Conservation (phyloP, 352 stramenopile genomes). For the Pythium grandisporangium region DNA sequence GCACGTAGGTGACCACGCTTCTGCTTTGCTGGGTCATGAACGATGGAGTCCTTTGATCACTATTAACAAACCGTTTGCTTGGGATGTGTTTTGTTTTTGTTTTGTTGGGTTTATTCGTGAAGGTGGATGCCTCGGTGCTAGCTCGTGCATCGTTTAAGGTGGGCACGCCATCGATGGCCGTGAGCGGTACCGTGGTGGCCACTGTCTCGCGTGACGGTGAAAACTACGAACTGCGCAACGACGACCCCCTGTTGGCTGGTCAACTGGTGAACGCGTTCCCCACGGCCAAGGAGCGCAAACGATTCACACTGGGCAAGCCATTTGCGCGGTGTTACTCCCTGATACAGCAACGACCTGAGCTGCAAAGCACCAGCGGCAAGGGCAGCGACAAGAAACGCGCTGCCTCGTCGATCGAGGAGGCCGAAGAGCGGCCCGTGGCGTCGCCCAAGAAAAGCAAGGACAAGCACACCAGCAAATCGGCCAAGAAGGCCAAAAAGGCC, state of each 20-base stretch:
- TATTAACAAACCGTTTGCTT: not conserved
- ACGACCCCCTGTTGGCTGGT: constrained; percentile 53
- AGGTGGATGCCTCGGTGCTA: constrained; percentile 64
- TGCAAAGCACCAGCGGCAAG: too few relatives aligned
- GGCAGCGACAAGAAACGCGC: not conserved
- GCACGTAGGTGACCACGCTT: constrained; percentile 29
- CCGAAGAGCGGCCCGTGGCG: constrained; percentile 7
- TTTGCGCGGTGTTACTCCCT: constrained; percentile 71
- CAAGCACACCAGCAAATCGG: constrained; percentile 38
- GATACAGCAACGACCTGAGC: constrained; percentile 28
- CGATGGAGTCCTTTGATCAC: not conserved
- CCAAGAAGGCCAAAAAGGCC: constrained; percentile 17
- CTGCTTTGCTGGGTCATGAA: not conserved
- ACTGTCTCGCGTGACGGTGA: constrained; percentile 35
- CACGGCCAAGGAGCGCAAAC: constrained; percentile 35
- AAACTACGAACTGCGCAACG: constrained; percentile 43
- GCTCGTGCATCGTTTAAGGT: constrained; percentile 67
- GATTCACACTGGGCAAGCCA: constrained; percentile 59
- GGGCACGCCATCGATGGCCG: constrained; percentile 10
- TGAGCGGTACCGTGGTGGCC: constrained; percentile 25
- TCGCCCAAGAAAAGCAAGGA: constrained; percentile 36
- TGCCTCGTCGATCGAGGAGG: constrained; percentile 6
- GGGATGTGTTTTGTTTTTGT: constrained; percentile 4
- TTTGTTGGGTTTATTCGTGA: not conserved
- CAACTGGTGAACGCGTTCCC: constrained; percentile 75